Base-by-base conservation (phyloP, 1,284 basidiomycete species). In the Ceratobasidium sp. region DNA sequence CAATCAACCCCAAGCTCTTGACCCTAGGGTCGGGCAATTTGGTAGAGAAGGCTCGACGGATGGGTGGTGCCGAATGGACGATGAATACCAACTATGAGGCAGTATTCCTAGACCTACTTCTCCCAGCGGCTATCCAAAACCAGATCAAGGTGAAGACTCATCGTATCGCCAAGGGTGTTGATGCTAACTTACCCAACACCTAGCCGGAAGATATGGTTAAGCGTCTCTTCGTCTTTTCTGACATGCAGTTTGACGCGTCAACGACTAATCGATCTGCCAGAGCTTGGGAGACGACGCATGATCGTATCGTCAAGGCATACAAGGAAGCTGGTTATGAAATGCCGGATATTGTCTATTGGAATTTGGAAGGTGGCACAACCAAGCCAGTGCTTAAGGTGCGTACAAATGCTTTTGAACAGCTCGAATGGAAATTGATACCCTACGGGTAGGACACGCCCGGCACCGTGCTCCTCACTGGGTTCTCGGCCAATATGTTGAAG, bases 161-260 rank as follows among this genome's bases (percentile, higher is more conserved):
- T 5, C 28, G 13, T 15, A 33, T 28, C 23, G 7, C 33, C 26
- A n/a, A 33, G 35, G 33, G 15, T n/a, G 31, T 15, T 10, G 20
- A 33, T 26, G 53, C 53, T 56, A 26, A 56, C 26, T 3, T 45
- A 11, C 10, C 7, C 53, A 11, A 26, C 13, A 20, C 23, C 10
- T 31, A 66, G 74, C 86, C 86, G 75, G 89, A 90, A 65, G 87
- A 92, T 67, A 93, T 93, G 91, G 73, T 78, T 82, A 90, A 91
- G 84, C 87, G 89, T 11, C 82, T 94, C 0, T 92, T 93, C 80
- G 86, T 93, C 54, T 93, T 94, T 82, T 88, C 88, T 6, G 91
- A 93, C 80, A 93, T 93, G 92, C 91, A 93, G 83, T 93, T 93
- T 78, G 90, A 93, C 81, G 75, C 77, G 3, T 83, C 84, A 65